Base-by-base conservation (phyloP, 164 flowering plant species). In the Stephania yunnanensis region DNA sequence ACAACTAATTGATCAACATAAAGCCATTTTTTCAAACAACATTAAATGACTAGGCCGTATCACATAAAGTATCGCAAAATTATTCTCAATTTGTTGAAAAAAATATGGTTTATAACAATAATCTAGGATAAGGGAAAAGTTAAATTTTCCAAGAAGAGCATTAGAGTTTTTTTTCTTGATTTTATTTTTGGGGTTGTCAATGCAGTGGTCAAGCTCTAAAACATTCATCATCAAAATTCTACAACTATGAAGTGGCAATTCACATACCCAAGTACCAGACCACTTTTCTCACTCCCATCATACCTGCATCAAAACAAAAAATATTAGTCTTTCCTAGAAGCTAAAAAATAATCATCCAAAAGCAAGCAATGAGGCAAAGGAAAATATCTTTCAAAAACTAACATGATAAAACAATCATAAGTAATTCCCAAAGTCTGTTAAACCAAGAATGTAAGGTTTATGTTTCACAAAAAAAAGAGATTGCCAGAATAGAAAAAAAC, bases 211-310 rank as follows among this genome's bases (percentile, higher is more conserved):
- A 58, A 58, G 64, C 19, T 58, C 64, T 58, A 58, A 58, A 58
- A 12, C 64, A 58, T 58, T 58, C 64, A 58, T 58, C 65, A 17
- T 58, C 66, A 61, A 61, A 61, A 61, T 10, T 2, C 22, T 61
- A 20, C 9, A 61, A 61, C 66, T 61, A 25, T 20, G 66, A 61
- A 61, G 20, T 61, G 22, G n/a, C 66, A 61, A 61, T 53, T 8
- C 46, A 45, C 77, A 52, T 76, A 75, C 85, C 79, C 19, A 73
- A 70, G 74, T n/a, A 75, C 68, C 53, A 72, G 45, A 30, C n/a
- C 31, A 72, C 70, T 71, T 76, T 31, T 75, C 63, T 78, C 76
- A 71, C 55, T 74, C 71, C 74, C 73, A 70, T 65, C 73, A 1
- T 77, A 81, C 81, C 76, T 78, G 77, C 25, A 66, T 10, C 52